Percentiles rank a stretch among this genome's conserved stretches.
Evolutionary conservation across 192 early-diverging fungal species (phyloP).

Genomic region (Coemansia sp.): DNA sequence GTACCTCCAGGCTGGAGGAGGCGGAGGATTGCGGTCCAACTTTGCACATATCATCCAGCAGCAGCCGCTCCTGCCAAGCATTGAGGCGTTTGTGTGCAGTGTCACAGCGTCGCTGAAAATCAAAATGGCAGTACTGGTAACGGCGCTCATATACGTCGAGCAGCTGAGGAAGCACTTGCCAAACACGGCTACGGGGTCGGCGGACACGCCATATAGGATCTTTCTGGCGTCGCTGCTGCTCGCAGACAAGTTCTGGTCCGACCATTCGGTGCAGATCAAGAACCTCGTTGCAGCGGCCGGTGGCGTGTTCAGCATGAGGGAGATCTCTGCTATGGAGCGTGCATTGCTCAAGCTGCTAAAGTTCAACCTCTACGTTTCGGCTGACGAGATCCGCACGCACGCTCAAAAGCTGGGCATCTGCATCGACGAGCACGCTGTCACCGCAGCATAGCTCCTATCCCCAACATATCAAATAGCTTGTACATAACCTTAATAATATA

Average conservation of each 20-base stretch:
- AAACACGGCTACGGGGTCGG: constrained; percentile 59
- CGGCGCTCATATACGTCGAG: constrained; percentile 70
- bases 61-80: constrained; percentile 15
- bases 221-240: constrained; percentile 68
- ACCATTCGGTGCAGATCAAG: constrained; percentile 46
- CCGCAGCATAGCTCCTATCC: background rate
- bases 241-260: constrained; percentile 65
- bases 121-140: constrained; percentile 50
- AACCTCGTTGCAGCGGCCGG: constrained; percentile 31
- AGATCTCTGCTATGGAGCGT: constrained; percentile 48
- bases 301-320: constrained; percentile 29
- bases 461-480: background rate
- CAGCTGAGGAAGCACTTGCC: constrained; percentile 63
- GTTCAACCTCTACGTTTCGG: constrained; percentile 46
- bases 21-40: constrained; percentile 16
- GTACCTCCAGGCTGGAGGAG: background rate
- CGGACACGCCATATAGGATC: constrained; percentile 70
- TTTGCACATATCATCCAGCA: constrained; percentile 26
- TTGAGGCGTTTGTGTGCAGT: constrained; percentile 40
- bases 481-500: background rate
- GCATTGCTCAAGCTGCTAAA: constrained; percentile 43
- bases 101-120: constrained; percentile 27
- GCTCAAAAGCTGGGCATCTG: constrained; percentile 32
- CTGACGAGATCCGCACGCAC: constrained; percentile 32
- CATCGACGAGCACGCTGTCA: constrained; percentile 8